These are phyloP conservation scores for Auricularia auricula-judae DNA, from an alignment of 768 basidiomycete species.

Conservation along the genomic window DNA sequence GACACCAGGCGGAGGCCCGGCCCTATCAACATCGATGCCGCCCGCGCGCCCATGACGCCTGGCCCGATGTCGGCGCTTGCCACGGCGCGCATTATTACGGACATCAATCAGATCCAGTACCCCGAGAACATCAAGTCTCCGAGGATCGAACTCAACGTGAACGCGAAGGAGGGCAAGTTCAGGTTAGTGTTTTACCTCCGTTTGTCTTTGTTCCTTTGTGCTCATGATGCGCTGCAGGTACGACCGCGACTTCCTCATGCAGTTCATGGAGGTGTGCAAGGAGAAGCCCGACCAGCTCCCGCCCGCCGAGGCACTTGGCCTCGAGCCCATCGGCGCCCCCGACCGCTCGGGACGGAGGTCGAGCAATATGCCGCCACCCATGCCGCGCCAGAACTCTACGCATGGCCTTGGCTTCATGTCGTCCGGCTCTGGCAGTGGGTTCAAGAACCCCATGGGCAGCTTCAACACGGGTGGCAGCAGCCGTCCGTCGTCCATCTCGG, in stretches of 20 bases:
- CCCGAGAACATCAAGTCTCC: constrained; percentile 79
- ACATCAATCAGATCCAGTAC: constrained; percentile 67
- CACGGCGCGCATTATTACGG: constrained; percentile 76
- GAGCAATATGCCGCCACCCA: constrained; percentile 32
- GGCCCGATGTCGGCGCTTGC: constrained; percentile 34
- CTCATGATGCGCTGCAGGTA: constrained; percentile 42
- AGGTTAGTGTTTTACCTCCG: constrained; percentile 33
- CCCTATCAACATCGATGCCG: constrained; percentile 4
- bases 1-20: constrained; percentile 1
- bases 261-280: constrained; percentile 91
- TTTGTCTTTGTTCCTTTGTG: not conserved
- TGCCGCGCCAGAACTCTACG: constrained; percentile 26
- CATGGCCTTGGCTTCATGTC: not conserved
- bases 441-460: constrained; percentile 11
- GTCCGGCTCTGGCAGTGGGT: constrained; percentile 5
- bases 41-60: constrained; percentile 7
- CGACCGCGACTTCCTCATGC: constrained; percentile 92
- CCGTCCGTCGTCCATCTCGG: constrained; percentile 7
- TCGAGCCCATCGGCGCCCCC: constrained; percentile 44
- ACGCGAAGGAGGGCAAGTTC: constrained; percentile 82
- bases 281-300: constrained; percentile 91
- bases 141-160: constrained; percentile 69
- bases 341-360: constrained; percentile 29
- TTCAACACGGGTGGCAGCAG: constrained; percentile 11
- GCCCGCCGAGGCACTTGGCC: constrained; percentile 80